Percentiles rank a stretch among this genome's conserved stretches.
These are phyloP conservation scores for Platanthera zijinensis DNA, from an alignment of 106 monocot species.

Conservation along the genomic window DNA sequence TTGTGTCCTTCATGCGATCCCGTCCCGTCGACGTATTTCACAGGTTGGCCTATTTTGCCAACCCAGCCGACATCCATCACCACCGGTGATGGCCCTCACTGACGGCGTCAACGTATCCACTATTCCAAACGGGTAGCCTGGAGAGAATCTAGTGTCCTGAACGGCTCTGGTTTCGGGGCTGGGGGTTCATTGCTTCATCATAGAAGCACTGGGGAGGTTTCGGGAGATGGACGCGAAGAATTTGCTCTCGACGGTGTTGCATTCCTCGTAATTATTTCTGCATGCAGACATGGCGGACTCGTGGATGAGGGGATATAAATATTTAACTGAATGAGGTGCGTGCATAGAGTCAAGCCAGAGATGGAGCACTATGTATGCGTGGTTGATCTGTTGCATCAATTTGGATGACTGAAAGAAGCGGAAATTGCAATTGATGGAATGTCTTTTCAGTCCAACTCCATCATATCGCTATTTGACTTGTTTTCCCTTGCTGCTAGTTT, in stretches of 20 bases:
- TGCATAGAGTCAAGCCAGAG: conserved; percentile 43
- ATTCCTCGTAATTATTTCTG: conserved; percentile 50
- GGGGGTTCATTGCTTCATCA: conserved; percentile 46
- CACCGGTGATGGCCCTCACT: no score
- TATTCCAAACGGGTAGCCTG: not conserved
- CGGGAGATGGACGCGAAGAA: conserved; percentile 44
- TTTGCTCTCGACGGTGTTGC: conserved; percentile 49
- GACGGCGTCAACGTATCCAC: no score
- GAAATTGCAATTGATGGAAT: conserved; percentile 53
- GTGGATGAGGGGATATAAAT: conserved; percentile 57
- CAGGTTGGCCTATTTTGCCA: no score
- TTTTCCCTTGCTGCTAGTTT: not conserved
- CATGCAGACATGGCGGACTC: conserved; percentile 62
- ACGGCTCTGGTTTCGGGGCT: conserved; percentile 58
- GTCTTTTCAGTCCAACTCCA: conserved; percentile 57
- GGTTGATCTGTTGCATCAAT: conserved; percentile 56
- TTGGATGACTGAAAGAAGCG: conserved; percentile 60
- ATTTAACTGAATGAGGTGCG: conserved; percentile 42
- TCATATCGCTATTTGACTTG: conserved; percentile 29
- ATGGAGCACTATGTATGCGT: conserved; percentile 62
- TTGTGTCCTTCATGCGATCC: no score
- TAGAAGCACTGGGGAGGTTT: conserved; percentile 47
- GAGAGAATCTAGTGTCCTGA: conserved; percentile 66
- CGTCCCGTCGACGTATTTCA: no score
- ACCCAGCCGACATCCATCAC: no score